Conservation (phyloP, 257 asterid genomes). For the Salvia splendens region DNA sequence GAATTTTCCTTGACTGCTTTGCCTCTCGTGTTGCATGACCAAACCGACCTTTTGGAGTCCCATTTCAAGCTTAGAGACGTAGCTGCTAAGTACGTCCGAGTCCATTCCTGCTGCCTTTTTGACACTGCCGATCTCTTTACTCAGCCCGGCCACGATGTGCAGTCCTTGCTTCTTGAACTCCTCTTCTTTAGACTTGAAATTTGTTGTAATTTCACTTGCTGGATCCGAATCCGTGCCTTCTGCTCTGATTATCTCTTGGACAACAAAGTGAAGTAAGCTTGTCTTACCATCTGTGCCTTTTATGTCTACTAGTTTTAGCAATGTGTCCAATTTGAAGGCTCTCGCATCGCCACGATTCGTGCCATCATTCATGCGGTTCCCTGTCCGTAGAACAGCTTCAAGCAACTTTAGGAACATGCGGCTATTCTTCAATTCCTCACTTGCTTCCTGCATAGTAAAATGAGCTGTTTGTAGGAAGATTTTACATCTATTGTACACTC, state of each 20-base stretch:
- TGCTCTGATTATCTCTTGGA: conserved; percentile 89
- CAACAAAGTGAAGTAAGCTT: conserved; percentile 93
- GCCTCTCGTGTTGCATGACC: conserved; percentile 58
- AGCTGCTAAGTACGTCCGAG: conserved; percentile 87
- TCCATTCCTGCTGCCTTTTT: conserved; percentile 95
- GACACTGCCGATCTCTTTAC: conserved; percentile 77
- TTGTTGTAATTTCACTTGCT: conserved; percentile 33
- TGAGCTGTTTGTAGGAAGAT: not conserved
- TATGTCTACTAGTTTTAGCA: conserved; percentile 77
- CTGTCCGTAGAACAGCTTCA: conserved; percentile 89
- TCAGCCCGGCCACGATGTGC: conserved; percentile 73
- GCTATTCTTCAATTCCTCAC: conserved; percentile 88
- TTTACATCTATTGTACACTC: not conserved
- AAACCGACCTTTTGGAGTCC: conserved; percentile 77
- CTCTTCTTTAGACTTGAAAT: conserved; percentile 51
- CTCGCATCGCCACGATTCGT: conserved; percentile 89
- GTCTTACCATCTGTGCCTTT: conserved; percentile 97
- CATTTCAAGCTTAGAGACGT: conserved; percentile 74
- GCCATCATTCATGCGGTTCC: conserved; percentile 94
- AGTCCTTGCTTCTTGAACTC: conserved; percentile 80
- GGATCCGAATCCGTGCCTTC: conserved; percentile 59
- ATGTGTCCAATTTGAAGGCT: conserved; percentile 89
- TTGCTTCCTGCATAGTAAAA: conserved; percentile 65
- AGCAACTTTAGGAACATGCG: conserved; percentile 89
- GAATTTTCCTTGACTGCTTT: conserved; percentile 59